A percentile compares a stretch with the other conserved stretches of the same genome.
phyloP scores from a whole-genome alignment of 441 rosid genomes.

The Bruguiera hainesii region DNA sequence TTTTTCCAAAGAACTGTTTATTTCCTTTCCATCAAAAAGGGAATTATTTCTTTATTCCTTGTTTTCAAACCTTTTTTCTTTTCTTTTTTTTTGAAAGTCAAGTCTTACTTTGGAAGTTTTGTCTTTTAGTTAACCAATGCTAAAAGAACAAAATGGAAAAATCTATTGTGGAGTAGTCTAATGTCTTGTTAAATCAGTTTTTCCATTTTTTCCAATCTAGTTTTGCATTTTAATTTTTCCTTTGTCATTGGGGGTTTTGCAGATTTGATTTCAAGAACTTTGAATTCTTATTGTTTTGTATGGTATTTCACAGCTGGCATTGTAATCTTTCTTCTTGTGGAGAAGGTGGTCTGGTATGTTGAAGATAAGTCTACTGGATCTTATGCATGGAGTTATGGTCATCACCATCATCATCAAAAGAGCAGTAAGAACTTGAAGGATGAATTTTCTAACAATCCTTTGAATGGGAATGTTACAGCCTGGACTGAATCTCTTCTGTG shows the following conservation, averaged over 20 bases:
- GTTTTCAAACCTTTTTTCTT: too few relatives aligned
- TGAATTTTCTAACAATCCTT: conserved; percentile 35
- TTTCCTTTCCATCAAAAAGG: too few relatives aligned
- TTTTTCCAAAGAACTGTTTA: too few relatives aligned
- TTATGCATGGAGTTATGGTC: conserved; percentile 61
- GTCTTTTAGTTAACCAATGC: too few relatives aligned
- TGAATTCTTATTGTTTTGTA: conserved; percentile 26
- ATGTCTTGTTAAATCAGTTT: too few relatives aligned
- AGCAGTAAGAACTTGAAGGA: conserved; percentile 54
- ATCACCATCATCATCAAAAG: conserved; percentile 64
- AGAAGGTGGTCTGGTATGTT: conserved; percentile 86
- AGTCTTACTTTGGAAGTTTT: too few relatives aligned
- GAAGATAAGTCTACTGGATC: conserved; percentile 64
- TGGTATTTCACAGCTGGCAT: conserved; percentile 75
- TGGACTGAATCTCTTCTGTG: conserved; percentile 42
- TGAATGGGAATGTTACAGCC: conserved; percentile 29
- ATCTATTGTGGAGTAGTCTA: too few relatives aligned
- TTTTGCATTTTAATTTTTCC: too few relatives aligned
- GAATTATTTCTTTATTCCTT: too few relatives aligned
- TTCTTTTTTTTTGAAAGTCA: too few relatives aligned
- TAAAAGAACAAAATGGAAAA: too few relatives aligned
- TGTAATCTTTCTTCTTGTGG: conserved; percentile 87
- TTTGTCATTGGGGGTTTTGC: conserved; percentile 20
- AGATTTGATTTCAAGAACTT: conserved; percentile 18
- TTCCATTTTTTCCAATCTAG: too few relatives aligned